Conservation (phyloP, 1,284 basidiomycete genomes). For the Sparassis latifolia region DNA sequence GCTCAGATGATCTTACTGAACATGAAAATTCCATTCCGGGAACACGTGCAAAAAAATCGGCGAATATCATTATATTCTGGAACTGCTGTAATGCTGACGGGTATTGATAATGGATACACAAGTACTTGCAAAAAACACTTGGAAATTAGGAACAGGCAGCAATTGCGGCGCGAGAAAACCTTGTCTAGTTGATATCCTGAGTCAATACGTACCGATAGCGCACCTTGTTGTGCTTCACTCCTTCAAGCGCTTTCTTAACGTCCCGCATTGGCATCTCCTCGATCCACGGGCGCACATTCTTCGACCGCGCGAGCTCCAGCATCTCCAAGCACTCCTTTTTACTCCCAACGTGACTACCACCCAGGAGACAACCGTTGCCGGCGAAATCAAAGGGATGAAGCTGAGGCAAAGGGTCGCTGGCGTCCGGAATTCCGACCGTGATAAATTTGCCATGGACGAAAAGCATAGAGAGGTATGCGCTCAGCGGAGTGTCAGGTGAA, state of each 20-base stretch:
- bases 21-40: no score
- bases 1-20: no score
- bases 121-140: no score
- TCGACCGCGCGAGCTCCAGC: constrained; percentile 53
- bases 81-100: no score
- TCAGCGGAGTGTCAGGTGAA: constrained; percentile 18
- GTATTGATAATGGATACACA: no score
- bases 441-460: constrained; percentile 49
- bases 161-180: no score
- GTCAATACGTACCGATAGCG: constrained; percentile 46
- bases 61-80: no score
- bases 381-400: constrained; percentile 31
- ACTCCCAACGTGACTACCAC: constrained; percentile 51
- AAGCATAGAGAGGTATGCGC: constrained; percentile 39
- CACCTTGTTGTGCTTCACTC: constrained; percentile 44
- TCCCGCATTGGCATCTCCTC: constrained; percentile 55
- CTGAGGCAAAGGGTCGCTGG: constrained; percentile 31
- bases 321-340: constrained; percentile 57
- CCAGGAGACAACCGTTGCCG: constrained; percentile 31
- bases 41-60: no score
- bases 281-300: constrained; percentile 44
- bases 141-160: no score
- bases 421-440: constrained; percentile 47
- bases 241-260: constrained; percentile 46
- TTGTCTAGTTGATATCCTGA: constrained; percentile 29